phyloP scores from a whole-genome alignment of 805 yeast genomes.

The Ogataea nakhonphanomensis region DNA sequence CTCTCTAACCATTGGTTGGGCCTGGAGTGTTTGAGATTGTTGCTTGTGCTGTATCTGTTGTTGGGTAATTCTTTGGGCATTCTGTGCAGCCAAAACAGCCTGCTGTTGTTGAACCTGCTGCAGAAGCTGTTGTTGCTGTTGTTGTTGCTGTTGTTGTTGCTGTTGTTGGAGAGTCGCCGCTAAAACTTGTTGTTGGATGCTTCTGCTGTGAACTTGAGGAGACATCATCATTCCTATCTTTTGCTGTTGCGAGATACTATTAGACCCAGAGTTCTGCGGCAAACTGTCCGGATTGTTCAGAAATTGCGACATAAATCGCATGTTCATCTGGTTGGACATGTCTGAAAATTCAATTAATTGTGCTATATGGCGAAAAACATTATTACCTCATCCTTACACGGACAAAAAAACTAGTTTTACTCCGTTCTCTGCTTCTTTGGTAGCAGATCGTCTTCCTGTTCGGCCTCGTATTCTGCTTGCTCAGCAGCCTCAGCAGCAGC shows the following conservation, averaged over 20 bases:
- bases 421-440: constrained; percentile 21
- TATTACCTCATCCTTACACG: constrained; percentile 6
- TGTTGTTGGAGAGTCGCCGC: constrained; percentile 26
- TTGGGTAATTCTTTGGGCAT: constrained; percentile 21
- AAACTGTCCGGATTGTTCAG: constrained; percentile 22
- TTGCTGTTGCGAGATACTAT: constrained; percentile 6
- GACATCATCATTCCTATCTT: constrained; percentile 33
- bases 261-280: constrained; percentile 9
- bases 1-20: constrained; percentile 56
- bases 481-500: constrained; percentile 29
- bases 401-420: constrained; percentile 10
- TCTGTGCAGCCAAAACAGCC: constrained; percentile 21
- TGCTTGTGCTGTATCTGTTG: constrained; percentile 20
- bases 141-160: constrained; percentile 21
- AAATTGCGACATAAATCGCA: constrained; percentile 27
- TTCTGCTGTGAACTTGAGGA: constrained; percentile 33
- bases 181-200: constrained; percentile 29
- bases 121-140: constrained; percentile 22
- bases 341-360: not conserved
- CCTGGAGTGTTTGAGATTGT: constrained; percentile 17
- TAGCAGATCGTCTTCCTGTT: constrained; percentile 18
- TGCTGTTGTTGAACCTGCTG: constrained; percentile 25
- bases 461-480: constrained; percentile 27
- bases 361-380: not conserved
- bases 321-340: constrained; percentile 20